Percentiles rank a stretch among this genome's conserved stretches.
These are phyloP conservation scores for Paecilomyces sp. DNA, from an alignment of 2,329 filamentous ascomycete species.

Conservation along the genomic window DNA sequence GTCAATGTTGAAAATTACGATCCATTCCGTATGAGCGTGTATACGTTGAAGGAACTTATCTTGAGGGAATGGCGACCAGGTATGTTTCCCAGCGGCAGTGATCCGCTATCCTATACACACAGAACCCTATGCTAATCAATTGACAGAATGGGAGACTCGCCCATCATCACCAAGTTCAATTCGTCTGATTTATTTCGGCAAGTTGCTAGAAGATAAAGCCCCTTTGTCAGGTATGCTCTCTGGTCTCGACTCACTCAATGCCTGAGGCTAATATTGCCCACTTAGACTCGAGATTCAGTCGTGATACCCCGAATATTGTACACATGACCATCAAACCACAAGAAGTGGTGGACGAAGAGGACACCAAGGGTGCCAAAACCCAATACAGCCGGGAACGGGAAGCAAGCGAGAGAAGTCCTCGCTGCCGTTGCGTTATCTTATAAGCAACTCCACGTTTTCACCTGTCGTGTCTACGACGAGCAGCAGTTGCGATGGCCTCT, in stretches of 20 bases:
- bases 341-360: conserved; percentile 73
- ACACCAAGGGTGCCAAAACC: conserved; percentile 59
- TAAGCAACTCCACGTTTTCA: conserved; percentile 24
- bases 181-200: conserved; percentile 84
- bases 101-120: conserved; percentile 3
- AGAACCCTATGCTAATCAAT: background rate
- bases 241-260: background rate
- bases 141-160: conserved; percentile 71
- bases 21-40: conserved; percentile 84
- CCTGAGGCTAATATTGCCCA: conserved; percentile 5
- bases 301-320: conserved; percentile 72
- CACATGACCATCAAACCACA: conserved; percentile 90
- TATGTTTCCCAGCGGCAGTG: conserved; percentile 20
- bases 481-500: background rate
- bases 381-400: conserved; percentile 45
- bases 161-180: conserved; percentile 85
- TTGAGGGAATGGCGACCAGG: conserved; percentile 83
- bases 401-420: conserved; percentile 49
- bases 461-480: background rate
- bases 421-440: conserved; percentile 60
- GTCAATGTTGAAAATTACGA: conserved; percentile 71
- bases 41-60: conserved; percentile 90
- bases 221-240: conserved; percentile 65
- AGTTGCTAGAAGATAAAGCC: conserved; percentile 82
- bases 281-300: conserved; percentile 71